Evolutionary conservation across 768 basidiomycete species (phyloP).

Genomic region (Boletus reticulatus): DNA sequence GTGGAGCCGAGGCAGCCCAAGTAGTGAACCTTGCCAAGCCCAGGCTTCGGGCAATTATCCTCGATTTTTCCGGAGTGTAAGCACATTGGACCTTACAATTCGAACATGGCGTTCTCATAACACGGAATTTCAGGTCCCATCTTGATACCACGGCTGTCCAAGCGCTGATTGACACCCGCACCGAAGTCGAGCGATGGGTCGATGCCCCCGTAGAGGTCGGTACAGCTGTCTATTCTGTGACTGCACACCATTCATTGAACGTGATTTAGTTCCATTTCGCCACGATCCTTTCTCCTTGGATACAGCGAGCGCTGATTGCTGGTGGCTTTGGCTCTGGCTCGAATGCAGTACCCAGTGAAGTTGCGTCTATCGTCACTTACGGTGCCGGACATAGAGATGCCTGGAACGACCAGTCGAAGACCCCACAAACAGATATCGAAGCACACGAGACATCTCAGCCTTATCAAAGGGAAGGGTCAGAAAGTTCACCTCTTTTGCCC

Average conservation of each 20-base stretch:
- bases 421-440: constrained; percentile 31
- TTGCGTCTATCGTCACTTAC: constrained; percentile 77
- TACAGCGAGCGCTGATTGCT: constrained; percentile 81
- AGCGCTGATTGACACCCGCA: constrained; percentile 84
- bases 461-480: background rate
- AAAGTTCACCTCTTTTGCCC: constrained; percentile 39
- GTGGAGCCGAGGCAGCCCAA: constrained; percentile 46
- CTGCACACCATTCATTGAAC: background rate
- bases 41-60: constrained; percentile 76
- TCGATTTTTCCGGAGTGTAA: constrained; percentile 87
- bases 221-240: background rate
- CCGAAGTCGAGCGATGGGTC: constrained; percentile 85
- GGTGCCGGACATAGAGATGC: constrained; percentile 39
- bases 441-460: constrained; percentile 25
- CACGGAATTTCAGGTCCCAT: constrained; percentile 54
- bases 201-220: constrained; percentile 69
- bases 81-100: background rate
- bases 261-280: constrained; percentile 86
- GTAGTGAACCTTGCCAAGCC: constrained; percentile 57
- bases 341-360: constrained; percentile 48
- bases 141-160: constrained; percentile 93
- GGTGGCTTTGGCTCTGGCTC: constrained; percentile 87
- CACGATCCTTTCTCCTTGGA: constrained; percentile 90
- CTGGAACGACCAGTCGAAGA: constrained; percentile 5
- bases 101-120: background rate